These are phyloP conservation scores for Candida ortonii DNA, from an alignment of 805 yeast species.

Conservation along the genomic window DNA sequence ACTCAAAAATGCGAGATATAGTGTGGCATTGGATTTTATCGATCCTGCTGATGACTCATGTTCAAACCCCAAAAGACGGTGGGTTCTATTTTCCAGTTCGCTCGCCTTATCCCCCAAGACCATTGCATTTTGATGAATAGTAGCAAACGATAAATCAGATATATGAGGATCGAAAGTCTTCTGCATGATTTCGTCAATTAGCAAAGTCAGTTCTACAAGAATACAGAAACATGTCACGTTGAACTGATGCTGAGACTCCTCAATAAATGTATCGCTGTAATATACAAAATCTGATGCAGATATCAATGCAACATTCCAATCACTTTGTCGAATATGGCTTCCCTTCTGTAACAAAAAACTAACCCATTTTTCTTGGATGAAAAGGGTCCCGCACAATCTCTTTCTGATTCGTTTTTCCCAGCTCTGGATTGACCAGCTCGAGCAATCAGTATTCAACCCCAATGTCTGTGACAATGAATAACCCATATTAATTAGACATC, in stretches of 20 bases:
- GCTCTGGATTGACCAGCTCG: constrained; percentile 10
- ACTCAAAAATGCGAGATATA: constrained; percentile 11
- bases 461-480: constrained; percentile 14
- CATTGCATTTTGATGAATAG: constrained; percentile 3
- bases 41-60: constrained; percentile 2
- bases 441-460: constrained; percentile 17
- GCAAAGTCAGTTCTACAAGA: constrained; percentile 11
- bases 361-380: constrained; percentile 19
- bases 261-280: constrained; percentile 11
- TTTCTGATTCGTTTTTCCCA: constrained; percentile 19
- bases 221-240: constrained; percentile 12
- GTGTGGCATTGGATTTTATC: constrained; percentile 6
- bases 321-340: constrained; percentile 14
- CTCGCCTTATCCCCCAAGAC: constrained; percentile 5
- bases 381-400: constrained; percentile 20
- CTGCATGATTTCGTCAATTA: constrained; percentile 11
- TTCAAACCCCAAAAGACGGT: constrained; percentile 7
- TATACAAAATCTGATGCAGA: constrained; percentile 11
- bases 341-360: constrained; percentile 13
- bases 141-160: constrained; percentile 4
- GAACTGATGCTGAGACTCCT: constrained; percentile 8
- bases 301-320: constrained; percentile 17
- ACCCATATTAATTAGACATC: constrained; percentile 11
- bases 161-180: constrained; percentile 6
- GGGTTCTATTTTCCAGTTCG: constrained; percentile 4